These are phyloP conservation scores for Dendrothele bispora DNA, from an alignment of 768 basidiomycete genomes.

Conservation along the genomic window DNA sequence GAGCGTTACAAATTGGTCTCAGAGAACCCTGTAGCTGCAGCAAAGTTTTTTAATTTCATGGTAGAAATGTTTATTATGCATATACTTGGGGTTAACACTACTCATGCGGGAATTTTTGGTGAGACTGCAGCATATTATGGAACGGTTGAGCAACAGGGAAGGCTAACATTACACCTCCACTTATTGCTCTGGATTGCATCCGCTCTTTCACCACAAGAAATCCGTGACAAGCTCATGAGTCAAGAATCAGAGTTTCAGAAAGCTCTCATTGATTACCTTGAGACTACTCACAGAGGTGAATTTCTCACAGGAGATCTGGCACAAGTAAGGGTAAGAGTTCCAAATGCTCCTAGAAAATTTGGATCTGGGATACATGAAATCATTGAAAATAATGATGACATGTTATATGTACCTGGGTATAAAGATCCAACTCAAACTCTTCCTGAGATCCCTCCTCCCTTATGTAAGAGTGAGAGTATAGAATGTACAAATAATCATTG, in stretches of 20 bases:
- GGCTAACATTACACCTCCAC: slow-evolving; percentile 20
- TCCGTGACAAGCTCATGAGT: not conserved
- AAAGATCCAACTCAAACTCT: not conserved
- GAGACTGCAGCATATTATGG: slow-evolving; percentile 19
- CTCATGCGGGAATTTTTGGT: slow-evolving; percentile 12
- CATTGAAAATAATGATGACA: not conserved
- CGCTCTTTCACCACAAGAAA: slow-evolving; percentile 5
- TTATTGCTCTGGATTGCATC: slow-evolving; percentile 19
- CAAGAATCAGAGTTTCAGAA: not conserved
- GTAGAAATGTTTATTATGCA: slow-evolving; percentile 16
- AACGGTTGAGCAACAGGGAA: slow-evolving; percentile 23
- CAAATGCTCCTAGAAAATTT: too few relatives aligned
- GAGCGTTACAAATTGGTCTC: not conserved
- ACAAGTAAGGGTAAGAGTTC: not conserved
- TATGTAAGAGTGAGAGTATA: not conserved
- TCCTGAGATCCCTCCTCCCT: not conserved
- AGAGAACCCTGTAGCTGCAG: slow-evolving; percentile 17
- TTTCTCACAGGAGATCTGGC: not conserved
- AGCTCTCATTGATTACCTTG: slow-evolving; percentile 1
- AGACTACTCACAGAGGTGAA: slow-evolving; percentile 5
- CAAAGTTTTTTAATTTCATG: slow-evolving; percentile 18
- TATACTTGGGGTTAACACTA: slow-evolving; percentile 6
- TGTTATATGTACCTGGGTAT: too few relatives aligned
- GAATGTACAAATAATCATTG: too few relatives aligned
- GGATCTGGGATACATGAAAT: too few relatives aligned